These are phyloP conservation scores for Rhodamnia rubescens DNA, from an alignment of 345 rosid genomes.

Conservation along the genomic window DNA sequence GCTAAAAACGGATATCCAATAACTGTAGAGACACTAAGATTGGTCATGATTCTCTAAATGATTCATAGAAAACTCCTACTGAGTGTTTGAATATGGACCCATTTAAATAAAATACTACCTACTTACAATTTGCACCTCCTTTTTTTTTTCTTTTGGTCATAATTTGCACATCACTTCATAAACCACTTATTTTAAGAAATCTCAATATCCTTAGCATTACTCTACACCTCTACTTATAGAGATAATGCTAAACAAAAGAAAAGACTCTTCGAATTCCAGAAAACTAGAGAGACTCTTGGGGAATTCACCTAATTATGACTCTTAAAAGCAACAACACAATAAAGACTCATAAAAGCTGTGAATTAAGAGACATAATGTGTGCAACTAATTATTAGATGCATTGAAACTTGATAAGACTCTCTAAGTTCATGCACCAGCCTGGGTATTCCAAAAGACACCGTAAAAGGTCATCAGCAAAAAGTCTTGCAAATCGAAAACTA, in stretches of 20 bases:
- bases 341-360: background rate
- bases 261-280: background rate
- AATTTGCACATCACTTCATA: background rate
- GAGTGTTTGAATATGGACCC: background rate
- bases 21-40: background rate
- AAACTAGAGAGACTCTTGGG: background rate
- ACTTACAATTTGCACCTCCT: background rate
- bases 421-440: no score
- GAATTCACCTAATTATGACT: background rate
- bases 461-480: no score
- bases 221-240: background rate
- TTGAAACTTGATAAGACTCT: no score
- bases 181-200: background rate
- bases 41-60: background rate
- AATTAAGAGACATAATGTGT: no score
- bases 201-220: no score
- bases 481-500: no score
- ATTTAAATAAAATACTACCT: background rate
- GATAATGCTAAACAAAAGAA: background rate
- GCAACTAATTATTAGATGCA: no score
- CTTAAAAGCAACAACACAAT: background rate
- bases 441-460: no score
- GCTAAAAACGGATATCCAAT: background rate
- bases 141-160: no score
- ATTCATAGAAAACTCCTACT: background rate